A percentile compares a stretch with the other conserved stretches of the same genome.
Evolutionary conservation across 208 protist species (phyloP).

Genomic region (Hexamita inflata): DNA sequence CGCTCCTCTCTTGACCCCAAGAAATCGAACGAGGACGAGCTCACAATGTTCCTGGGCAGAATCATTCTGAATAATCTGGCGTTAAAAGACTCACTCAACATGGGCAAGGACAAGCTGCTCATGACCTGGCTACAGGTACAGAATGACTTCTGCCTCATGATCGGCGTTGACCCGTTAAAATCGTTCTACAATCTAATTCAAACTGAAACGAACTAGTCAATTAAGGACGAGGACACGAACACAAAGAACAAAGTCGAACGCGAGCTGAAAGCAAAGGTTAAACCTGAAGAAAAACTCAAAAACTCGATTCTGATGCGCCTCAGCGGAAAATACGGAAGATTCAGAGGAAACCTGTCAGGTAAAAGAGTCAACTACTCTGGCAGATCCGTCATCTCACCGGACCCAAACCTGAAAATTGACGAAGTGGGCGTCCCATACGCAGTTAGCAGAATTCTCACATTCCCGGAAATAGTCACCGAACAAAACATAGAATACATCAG

Average conservation of each 20-base stretch:
- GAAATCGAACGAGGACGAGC: conserved; percentile 87
- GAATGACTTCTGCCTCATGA: conserved; percentile 56
- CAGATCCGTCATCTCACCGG: conserved; percentile 96
- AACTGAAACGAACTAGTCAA: not conserved
- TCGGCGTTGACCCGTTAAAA: conserved; percentile 60
- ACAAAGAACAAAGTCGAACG: not conserved
- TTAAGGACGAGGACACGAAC: not conserved
- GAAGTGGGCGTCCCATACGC: conserved; percentile 83
- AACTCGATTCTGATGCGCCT: conserved; percentile 76
- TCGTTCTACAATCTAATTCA: conserved; percentile 31
- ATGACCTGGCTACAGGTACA: conserved; percentile 89
- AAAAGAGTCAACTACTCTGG: conserved; percentile 98
- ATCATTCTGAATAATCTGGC: conserved; percentile 61
- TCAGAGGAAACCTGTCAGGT: conserved; percentile 90
- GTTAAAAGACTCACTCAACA: conserved; percentile 38
- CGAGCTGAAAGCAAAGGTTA: not conserved
- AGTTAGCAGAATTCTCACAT: conserved; percentile 87
- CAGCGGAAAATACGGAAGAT: conserved; percentile 95
- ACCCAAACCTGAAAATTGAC: conserved; percentile 89
- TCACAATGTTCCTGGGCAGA: conserved; percentile 80
- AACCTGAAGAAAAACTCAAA: conserved; percentile 54
- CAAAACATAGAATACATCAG: conserved; percentile 74
- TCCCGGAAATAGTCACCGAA: conserved; percentile 71
- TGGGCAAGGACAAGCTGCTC: conserved; percentile 55
- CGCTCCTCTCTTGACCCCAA: conserved; percentile 28